Percentiles rank a stretch among this genome's conserved stretches.
These are phyloP conservation scores for Diaporthe amygdali DNA, from an alignment of 2,329 filamentous ascomycete genomes.

Conservation along the genomic window DNA sequence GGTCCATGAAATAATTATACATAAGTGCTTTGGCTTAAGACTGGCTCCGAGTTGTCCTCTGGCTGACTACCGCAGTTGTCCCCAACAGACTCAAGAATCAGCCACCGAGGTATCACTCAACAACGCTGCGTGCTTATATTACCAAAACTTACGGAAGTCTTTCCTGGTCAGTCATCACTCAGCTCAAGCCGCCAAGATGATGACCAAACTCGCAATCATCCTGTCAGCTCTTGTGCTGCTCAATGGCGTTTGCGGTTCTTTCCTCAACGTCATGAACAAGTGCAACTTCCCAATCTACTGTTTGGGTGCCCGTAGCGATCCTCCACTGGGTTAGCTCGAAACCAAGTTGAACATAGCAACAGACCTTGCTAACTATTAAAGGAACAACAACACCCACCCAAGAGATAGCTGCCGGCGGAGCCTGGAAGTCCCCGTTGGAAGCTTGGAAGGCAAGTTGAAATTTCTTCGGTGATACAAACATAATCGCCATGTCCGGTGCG, in stretches of 20 bases:
- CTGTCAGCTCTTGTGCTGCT: neutral
- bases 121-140: too few species aligned
- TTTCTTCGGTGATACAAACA: neutral
- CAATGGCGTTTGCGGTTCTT: neutral
- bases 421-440: neutral
- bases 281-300: neutral
- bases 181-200: neutral
- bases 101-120: too few species aligned
- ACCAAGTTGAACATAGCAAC: accelerated
- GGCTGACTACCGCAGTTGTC: too few species aligned
- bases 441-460: neutral
- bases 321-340: neutral
- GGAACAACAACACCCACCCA: neutral
- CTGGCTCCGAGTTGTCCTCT: too few species aligned
- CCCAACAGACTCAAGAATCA: too few species aligned
- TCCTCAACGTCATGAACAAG: neutral
- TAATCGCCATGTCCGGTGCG: neutral
- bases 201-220: neutral
- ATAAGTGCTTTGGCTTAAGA: too few species aligned
- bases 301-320: neutral
- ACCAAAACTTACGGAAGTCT: too few species aligned
- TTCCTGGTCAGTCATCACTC: too few species aligned
- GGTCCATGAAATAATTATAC: too few species aligned
- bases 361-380: neutral
- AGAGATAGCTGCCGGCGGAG: neutral